phyloP scores from a whole-genome alignment of 2,329 filamentous ascomycete genomes.

The Aureobasidium pullulans region DNA sequence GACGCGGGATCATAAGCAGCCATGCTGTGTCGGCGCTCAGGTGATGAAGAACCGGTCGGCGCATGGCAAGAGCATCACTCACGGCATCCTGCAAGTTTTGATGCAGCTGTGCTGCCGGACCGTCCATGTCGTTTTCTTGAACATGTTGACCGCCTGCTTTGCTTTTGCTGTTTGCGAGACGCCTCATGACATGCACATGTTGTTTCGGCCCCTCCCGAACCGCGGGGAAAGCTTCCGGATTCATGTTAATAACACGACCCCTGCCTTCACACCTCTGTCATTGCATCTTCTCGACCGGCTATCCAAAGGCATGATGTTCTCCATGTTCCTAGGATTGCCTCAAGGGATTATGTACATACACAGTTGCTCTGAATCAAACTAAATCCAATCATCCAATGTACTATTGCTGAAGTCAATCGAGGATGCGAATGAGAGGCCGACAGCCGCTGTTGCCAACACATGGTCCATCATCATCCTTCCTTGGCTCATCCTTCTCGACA shows the following conservation, averaged over 20 bases:
- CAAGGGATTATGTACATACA: too few species aligned
- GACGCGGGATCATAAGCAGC: slow-evolving; percentile 58
- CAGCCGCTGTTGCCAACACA: neutral
- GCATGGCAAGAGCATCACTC: slow-evolving; percentile 32
- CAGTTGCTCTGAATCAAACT: too few species aligned
- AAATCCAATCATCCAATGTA: too few species aligned
- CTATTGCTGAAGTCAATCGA: neutral
- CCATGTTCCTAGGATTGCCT: too few species aligned
- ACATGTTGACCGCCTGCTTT: slow-evolving; percentile 1
- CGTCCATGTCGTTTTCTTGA: slow-evolving; percentile 18
- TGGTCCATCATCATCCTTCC: slow-evolving; percentile 3
- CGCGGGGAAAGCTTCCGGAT: neutral
- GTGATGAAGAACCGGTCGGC: slow-evolving; percentile 52
- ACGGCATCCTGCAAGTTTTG: slow-evolving; percentile 36
- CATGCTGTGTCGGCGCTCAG: slow-evolving; percentile 62
- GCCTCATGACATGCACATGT: slow-evolving; percentile 8
- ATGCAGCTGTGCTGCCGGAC: slow-evolving; percentile 33
- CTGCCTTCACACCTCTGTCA: neutral
- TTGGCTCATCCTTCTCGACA: slow-evolving; percentile 1
- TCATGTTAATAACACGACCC: neutral
- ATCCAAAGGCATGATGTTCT: too few species aligned
- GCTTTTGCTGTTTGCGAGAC: neutral
- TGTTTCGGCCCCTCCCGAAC: slow-evolving; percentile 1
- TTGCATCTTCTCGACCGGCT: too few species aligned
- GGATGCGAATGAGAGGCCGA: neutral